phyloP scores from a whole-genome alignment of 2,329 filamentous ascomycete genomes.

The Salinomyces thailandicus region DNA sequence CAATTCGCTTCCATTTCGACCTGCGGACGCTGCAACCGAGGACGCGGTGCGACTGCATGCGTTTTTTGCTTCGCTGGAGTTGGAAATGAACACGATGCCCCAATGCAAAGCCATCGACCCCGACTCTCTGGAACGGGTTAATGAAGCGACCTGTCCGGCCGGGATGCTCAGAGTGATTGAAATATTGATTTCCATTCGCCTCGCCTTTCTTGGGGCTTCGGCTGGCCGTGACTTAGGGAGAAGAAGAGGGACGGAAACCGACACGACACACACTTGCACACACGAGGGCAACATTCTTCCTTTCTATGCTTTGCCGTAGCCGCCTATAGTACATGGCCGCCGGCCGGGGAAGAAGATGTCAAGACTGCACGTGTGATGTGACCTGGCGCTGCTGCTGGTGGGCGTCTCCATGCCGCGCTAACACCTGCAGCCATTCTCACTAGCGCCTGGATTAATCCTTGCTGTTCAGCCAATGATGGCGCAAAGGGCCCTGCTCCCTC shows the following conservation, averaged over 20 bases:
- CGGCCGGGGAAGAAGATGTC: background rate
- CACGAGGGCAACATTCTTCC: background rate
- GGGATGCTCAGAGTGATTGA: background rate
- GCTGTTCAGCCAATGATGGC: background rate
- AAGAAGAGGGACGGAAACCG: too few relatives aligned
- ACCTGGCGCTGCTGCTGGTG: too few relatives aligned
- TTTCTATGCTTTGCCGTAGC: background rate
- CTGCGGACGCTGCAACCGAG: constrained; percentile 6
- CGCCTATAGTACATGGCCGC: background rate
- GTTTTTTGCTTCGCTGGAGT: background rate
- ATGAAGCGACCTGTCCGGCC: background rate
- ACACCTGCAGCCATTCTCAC: background rate
- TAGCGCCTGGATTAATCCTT: background rate
- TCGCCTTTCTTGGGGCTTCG: too few relatives aligned
- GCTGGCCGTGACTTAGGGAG: too few relatives aligned
- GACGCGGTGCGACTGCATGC: constrained; percentile 5
- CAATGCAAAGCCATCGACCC: background rate
- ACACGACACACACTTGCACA: background rate
- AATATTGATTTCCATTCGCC: background rate
- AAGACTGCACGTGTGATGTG: background rate
- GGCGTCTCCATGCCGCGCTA: constrained; percentile 1
- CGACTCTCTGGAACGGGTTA: background rate
- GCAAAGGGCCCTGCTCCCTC: constrained; percentile 1
- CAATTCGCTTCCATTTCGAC: constrained; percentile 5
- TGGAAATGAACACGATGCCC: background rate